A percentile compares a stretch with the other conserved stretches of the same genome.
phyloP scores from a whole-genome alignment of 2,329 filamentous ascomycete genomes.

The Colletotrichum filicis region DNA sequence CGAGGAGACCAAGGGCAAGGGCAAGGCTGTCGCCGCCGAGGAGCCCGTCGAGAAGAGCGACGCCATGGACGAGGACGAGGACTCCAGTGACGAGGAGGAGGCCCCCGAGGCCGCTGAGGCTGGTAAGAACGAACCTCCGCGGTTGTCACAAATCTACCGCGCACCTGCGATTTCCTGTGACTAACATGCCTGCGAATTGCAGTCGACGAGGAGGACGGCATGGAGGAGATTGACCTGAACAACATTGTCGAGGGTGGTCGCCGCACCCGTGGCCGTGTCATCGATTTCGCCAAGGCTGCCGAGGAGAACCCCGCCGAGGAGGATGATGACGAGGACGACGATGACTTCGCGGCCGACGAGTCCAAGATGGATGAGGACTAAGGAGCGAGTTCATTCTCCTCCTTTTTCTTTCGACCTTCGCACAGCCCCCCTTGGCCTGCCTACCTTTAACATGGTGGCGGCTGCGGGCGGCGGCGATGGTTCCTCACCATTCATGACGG shows the following conservation, averaged over 20 bases:
- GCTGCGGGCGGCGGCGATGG: neutral
- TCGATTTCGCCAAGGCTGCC: constrained; percentile 93
- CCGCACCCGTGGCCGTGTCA: constrained; percentile 91
- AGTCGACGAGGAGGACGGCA: constrained; percentile 80
- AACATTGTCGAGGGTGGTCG: constrained; percentile 86
- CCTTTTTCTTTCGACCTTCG: constrained; percentile 3
- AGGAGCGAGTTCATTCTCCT: constrained; percentile 4
- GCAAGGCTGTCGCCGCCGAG: constrained; percentile 74
- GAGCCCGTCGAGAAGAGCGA: constrained; percentile 65
- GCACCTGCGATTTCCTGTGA: constrained; percentile 36
- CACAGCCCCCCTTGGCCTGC: neutral
- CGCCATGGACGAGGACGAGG: constrained; percentile 80
- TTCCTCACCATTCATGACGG: neutral
- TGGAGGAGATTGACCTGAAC: constrained; percentile 89
- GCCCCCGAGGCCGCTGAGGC: constrained; percentile 56
- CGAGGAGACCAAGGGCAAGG: constrained; percentile 83
- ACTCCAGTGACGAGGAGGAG: constrained; percentile 76
- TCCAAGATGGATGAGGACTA: constrained; percentile 77
- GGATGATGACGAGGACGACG: constrained; percentile 83
- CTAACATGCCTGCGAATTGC: constrained; percentile 42
- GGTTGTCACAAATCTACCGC: constrained; percentile 26
- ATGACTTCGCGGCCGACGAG: constrained; percentile 73
- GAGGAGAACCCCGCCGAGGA: constrained; percentile 81
- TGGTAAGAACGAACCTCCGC: constrained; percentile 34
- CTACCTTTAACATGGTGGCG: too few species aligned